These are phyloP conservation scores for Austroboletus eburneus DNA, from an alignment of 768 basidiomycete species.

Conservation along the genomic window DNA sequence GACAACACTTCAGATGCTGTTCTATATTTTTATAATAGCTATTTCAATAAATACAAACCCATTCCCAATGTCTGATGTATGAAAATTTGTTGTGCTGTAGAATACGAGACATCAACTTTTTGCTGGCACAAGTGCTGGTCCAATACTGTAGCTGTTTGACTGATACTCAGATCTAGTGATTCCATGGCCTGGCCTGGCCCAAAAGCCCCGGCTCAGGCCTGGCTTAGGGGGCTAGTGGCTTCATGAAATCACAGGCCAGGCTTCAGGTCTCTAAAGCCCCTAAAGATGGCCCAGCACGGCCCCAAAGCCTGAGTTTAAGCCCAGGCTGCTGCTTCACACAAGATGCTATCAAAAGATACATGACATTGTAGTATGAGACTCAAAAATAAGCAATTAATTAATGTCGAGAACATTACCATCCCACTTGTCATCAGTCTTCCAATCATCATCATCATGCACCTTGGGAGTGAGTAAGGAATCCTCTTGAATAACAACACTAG, in stretches of 20 bases:
- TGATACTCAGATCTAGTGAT: too few species aligned
- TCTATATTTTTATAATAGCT: neutral
- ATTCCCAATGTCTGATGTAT: neutral
- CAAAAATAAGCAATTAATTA: too few species aligned
- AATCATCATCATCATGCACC: too few species aligned
- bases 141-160: too few species aligned
- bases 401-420: neutral
- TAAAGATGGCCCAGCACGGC: neutral
- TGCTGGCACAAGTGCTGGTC: neutral
- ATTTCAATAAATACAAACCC: neutral
- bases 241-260: neutral
- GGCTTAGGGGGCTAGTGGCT: too few species aligned
- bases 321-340: neutral
- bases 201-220: too few species aligned
- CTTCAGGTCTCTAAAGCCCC: neutral
- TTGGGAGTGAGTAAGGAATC: too few species aligned
- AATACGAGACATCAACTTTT: neutral
- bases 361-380: neutral
- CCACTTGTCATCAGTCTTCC: constrained; percentile 3
- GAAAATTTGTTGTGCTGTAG: neutral
- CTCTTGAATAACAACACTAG: too few species aligned
- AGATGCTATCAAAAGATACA: too few species aligned
- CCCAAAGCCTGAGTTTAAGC: neutral
- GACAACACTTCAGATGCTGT: neutral
- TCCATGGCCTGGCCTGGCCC: too few species aligned